phyloP scores from a whole-genome alignment of 306 rosid genomes.

The Fragaria iinumae region DNA sequence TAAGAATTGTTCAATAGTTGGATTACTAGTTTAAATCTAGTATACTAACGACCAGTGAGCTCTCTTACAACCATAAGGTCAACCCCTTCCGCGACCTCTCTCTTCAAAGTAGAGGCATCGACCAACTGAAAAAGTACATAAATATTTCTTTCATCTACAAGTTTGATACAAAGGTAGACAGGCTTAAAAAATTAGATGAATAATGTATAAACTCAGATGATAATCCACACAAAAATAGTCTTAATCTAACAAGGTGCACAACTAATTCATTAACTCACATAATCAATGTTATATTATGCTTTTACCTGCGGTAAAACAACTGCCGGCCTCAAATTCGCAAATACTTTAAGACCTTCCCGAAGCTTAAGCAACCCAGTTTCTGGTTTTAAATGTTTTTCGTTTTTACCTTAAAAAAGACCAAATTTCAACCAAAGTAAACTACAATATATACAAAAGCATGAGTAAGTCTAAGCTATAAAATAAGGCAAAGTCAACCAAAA shows the following conservation, averaged over 20 bases:
- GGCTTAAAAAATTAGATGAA: not conserved
- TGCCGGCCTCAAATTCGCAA: slow-evolving; percentile 85
- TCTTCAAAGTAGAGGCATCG: slow-evolving; percentile 91
- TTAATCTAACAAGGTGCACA: too few relatives aligned
- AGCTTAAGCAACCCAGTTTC: slow-evolving; percentile 84
- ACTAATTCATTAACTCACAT: too few relatives aligned
- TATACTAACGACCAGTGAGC: slow-evolving; percentile 81
- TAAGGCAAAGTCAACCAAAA: not conserved
- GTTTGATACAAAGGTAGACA: not conserved
- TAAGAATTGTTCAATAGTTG: not conserved
- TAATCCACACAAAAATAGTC: too few relatives aligned
- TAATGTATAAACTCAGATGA: not conserved
- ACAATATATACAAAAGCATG: not conserved
- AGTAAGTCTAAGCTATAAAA: not conserved
- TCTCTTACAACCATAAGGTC: slow-evolving; percentile 95
- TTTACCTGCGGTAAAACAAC: slow-evolving; percentile 71
- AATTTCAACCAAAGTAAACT: not conserved
- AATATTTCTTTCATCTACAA: not conserved
- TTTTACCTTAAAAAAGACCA: slow-evolving; percentile 51
- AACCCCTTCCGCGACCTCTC: slow-evolving; percentile 82
- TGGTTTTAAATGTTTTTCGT: slow-evolving; percentile 79
- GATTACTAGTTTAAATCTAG: slow-evolving; percentile 7
- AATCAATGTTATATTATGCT: too few relatives aligned
- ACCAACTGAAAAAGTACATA: slow-evolving; percentile 52
- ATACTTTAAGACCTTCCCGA: slow-evolving; percentile 65